A percentile compares a stretch with the other conserved stretches of the same genome.
phyloP scores from a whole-genome alignment of 176 grass and related monocot genomes.

The Alopecurus myosuroides region DNA sequence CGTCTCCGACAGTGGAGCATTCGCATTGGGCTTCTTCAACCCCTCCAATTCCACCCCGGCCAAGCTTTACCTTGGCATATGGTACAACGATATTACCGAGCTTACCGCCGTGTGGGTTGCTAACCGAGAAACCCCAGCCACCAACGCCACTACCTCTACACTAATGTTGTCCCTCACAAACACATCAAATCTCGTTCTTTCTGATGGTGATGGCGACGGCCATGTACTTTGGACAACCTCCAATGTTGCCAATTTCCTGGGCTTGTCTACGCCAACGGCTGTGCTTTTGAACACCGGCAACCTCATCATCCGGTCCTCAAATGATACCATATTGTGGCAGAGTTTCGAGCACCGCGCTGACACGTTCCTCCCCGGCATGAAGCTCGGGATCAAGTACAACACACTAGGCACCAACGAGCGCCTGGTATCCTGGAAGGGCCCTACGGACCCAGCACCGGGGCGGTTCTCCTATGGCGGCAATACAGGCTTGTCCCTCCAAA shows the following conservation, averaged over 20 bases:
- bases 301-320: slow-evolving; percentile 10
- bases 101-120: not conserved
- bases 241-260: not conserved
- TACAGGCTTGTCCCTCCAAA: not conserved
- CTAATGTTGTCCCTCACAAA: not conserved
- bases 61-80: not conserved
- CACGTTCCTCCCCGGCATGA: slow-evolving; percentile 20
- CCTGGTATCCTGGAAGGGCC: not conserved
- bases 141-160: not conserved
- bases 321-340: slow-evolving; percentile 15
- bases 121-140: not conserved
- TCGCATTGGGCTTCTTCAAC: not conserved
- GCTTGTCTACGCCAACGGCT: not conserved
- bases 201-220: not conserved
- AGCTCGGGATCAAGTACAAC: not conserved
- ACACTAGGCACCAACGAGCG: not conserved
- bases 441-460: slow-evolving; percentile 13
- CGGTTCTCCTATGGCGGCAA: slow-evolving; percentile 2
- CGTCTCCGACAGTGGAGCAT: not conserved
- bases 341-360: slow-evolving; percentile 19
- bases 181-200: not conserved
- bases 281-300: slow-evolving; percentile 24
- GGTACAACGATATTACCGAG: not conserved
- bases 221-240: not conserved
- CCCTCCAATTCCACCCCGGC: not conserved